phyloP scores from a whole-genome alignment of 2,329 filamentous ascomycete genomes.

The Talaromyces marneffei region DNA sequence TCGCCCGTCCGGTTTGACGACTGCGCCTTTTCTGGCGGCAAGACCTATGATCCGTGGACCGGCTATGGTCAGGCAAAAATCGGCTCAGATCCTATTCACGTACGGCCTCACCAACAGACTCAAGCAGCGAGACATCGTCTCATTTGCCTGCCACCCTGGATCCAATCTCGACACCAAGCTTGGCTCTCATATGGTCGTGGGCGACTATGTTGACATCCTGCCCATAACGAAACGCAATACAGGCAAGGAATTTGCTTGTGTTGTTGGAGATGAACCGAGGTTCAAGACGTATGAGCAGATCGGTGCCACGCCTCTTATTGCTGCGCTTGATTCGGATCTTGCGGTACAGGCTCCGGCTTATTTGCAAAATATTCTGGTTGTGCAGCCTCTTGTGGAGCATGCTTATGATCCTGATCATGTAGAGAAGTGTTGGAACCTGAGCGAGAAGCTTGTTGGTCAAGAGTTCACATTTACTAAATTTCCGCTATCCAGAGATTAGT shows the following conservation, averaged over 20 bases:
- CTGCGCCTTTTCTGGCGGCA: not conserved
- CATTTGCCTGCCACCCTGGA: not conserved
- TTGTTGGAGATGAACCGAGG: not conserved
- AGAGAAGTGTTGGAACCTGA: constrained; percentile 42
- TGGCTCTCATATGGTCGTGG: not conserved
- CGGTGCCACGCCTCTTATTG: not conserved
- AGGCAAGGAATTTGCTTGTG: not conserved
- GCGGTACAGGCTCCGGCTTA: not conserved
- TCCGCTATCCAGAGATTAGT: too few relatives aligned
- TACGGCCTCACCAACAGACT: not conserved
- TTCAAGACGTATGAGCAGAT: not conserved
- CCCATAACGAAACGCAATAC: not conserved
- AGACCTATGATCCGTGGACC: not conserved
- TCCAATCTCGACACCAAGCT: not conserved
- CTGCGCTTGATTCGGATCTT: not conserved
- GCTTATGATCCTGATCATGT: not conserved
- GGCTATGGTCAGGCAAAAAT: not conserved
- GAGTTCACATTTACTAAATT: constrained; percentile 24
- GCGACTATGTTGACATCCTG: not conserved
- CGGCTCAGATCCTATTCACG: not conserved
- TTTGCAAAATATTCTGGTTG: not conserved
- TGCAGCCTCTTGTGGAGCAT: not conserved
- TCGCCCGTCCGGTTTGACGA: not conserved
- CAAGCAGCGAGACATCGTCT: not conserved
- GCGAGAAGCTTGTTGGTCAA: constrained; percentile 40